Evolutionary conservation across 345 rosid species (phyloP).

Genomic region (Cardamine resedifolia): DNA sequence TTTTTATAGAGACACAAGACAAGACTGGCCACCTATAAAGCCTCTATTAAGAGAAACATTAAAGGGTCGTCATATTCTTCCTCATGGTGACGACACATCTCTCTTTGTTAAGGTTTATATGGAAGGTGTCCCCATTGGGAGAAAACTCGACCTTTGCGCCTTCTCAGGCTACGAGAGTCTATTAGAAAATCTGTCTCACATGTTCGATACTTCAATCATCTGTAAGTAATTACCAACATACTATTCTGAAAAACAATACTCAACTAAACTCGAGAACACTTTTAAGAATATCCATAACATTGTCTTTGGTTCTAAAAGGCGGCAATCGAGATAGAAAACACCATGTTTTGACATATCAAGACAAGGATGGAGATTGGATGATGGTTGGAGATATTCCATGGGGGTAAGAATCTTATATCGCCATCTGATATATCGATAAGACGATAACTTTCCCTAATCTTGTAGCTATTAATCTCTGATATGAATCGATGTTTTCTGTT

Average conservation of each 20-base stretch:
- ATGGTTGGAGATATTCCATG: conserved; percentile 48
- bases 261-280: neutral
- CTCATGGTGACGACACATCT: conserved; percentile 22
- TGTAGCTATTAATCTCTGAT: neutral
- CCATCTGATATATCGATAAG: neutral
- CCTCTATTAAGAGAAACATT: conserved; percentile 24
- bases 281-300: neutral
- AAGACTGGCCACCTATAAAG: conserved; percentile 39
- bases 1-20: conserved; percentile 25
- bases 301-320: conserved; percentile 14
- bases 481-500: neutral
- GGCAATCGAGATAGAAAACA: conserved; percentile 29
- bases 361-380: conserved; percentile 45
- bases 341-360: conserved; percentile 42
- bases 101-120: conserved; percentile 62
- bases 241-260: neutral
- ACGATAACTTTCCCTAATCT: neutral
- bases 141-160: conserved; percentile 58
- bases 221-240: conserved; percentile 34
- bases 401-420: conserved; percentile 45
- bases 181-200: conserved; percentile 33
- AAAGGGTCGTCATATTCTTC: conserved; percentile 34
- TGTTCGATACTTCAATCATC: conserved; percentile 43
- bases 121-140: conserved; percentile 69
- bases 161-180: conserved; percentile 45